A percentile compares a stretch with the other conserved stretches of the same genome.
These are phyloP conservation scores for Teratosphaeria pseudoeucalypti DNA, from an alignment of 2,329 filamentous ascomycete genomes.

Conservation along the genomic window DNA sequence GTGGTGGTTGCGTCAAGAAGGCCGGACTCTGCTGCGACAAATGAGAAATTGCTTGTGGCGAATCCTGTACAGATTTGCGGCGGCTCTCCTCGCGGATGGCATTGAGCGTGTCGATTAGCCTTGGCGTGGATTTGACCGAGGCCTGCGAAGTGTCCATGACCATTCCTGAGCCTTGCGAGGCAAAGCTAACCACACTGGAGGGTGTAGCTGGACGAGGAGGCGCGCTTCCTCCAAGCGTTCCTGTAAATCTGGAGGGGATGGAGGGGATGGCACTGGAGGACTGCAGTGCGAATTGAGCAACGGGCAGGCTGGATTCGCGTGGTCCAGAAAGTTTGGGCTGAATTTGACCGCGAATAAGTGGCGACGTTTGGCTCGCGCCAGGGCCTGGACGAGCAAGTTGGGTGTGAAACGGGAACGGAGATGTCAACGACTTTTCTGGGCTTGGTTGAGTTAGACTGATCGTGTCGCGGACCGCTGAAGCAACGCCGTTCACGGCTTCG, in stretches of 20 bases:
- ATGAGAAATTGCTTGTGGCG: neutral
- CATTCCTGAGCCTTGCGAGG: neutral
- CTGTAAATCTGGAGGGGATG: constrained; percentile 12
- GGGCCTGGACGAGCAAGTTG: neutral
- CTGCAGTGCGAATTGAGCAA: neutral
- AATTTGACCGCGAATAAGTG: neutral
- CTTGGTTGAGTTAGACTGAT: neutral
- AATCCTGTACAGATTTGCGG: neutral
- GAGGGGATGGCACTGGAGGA: constrained; percentile 15
- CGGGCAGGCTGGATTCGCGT: constrained; percentile 4
- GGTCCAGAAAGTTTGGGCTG: neutral
- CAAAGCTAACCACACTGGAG: constrained; percentile 4
- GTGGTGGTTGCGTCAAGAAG: constrained; percentile 7
- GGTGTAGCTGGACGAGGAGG: constrained; percentile 8
- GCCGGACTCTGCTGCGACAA: neutral
- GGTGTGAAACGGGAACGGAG: neutral
- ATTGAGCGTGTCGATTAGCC: constrained; percentile 8
- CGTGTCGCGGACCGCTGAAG: neutral
- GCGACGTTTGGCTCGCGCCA: neutral
- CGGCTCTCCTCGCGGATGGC: constrained; percentile 6
- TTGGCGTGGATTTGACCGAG: constrained; percentile 1
- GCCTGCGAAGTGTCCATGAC: constrained; percentile 11
- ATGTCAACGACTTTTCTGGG: neutral
- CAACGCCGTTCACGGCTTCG: neutral
- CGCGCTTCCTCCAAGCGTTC: constrained; percentile 18